These are phyloP conservation scores for Metschnikowia drakensbergensis DNA, from an alignment of 805 yeast species.

Conservation along the genomic window DNA sequence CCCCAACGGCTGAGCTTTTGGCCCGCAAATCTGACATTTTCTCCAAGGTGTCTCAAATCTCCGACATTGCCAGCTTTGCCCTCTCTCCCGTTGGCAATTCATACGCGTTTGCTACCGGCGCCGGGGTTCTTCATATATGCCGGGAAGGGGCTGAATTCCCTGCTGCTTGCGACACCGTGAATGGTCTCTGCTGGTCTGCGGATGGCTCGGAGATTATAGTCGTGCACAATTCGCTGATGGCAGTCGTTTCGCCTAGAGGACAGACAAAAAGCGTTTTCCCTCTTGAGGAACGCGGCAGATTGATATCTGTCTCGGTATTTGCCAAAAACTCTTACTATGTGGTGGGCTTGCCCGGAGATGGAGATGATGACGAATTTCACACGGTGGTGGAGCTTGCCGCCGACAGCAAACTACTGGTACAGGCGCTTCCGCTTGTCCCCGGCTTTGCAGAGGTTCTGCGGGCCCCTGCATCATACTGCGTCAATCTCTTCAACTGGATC, in stretches of 20 bases:
- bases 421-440: slow-evolving; percentile 44
- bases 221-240: slow-evolving; percentile 3
- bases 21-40: neutral
- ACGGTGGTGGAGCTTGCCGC: slow-evolving; percentile 6
- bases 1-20: slow-evolving; percentile 12
- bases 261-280: slow-evolving; percentile 1
- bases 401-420: slow-evolving; percentile 12
- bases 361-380: slow-evolving; percentile 12
- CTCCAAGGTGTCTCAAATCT: neutral
- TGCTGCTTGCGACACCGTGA: neutral
- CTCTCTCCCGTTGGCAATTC: slow-evolving; percentile 20
- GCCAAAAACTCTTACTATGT: slow-evolving; percentile 20
- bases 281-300: slow-evolving; percentile 17
- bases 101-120: slow-evolving; percentile 15
- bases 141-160: slow-evolving; percentile 4
- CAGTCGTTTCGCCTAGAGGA: neutral
- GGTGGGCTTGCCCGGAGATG: slow-evolving; percentile 11
- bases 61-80: slow-evolving; percentile 15
- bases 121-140: slow-evolving; percentile 13
- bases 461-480: slow-evolving; percentile 43
- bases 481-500: slow-evolving; percentile 41
- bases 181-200: slow-evolving; percentile 10
- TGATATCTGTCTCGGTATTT: slow-evolving; percentile 17
- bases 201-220: slow-evolving; percentile 7
- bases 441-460: slow-evolving; percentile 52